These are phyloP conservation scores for Lactifluus subvellereus DNA, from an alignment of 768 basidiomycete genomes.

Conservation along the genomic window DNA sequence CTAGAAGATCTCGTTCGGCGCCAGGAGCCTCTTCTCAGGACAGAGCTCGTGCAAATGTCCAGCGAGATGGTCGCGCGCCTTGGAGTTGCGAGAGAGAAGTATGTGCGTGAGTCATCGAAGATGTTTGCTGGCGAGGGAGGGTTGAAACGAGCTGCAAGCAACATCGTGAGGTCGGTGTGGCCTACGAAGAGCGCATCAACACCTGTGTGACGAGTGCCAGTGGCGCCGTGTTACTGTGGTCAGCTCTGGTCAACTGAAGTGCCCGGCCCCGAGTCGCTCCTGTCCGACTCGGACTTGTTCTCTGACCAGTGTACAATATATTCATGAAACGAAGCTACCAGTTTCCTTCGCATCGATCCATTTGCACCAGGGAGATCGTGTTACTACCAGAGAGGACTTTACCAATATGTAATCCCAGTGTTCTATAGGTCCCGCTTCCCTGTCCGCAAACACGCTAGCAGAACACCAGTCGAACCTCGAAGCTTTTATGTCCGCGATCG, in stretches of 20 bases:
- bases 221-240: too few species aligned
- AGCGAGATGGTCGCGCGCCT: not conserved
- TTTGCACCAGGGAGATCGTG: too few species aligned
- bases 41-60: not conserved
- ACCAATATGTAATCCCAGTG: too few species aligned
- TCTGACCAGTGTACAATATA: not conserved
- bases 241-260: not conserved
- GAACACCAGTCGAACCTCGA: too few species aligned
- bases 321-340: too few species aligned
- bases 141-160: not conserved
- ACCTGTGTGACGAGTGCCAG: not conserved
- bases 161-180: not conserved
- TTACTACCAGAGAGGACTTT: too few species aligned
- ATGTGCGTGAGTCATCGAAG: not conserved
- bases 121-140: not conserved
- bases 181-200: not conserved
- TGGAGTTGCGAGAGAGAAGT: not conserved
- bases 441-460: too few species aligned
- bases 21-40: not conserved
- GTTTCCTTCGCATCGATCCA: too few species aligned
- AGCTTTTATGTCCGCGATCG: too few species aligned
- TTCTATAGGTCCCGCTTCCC: too few species aligned
- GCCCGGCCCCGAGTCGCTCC: not conserved
- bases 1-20: not conserved
- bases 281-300: not conserved